Base-by-base conservation (phyloP, 75 land plant species). In the Cunninghamia lanceolata region DNA sequence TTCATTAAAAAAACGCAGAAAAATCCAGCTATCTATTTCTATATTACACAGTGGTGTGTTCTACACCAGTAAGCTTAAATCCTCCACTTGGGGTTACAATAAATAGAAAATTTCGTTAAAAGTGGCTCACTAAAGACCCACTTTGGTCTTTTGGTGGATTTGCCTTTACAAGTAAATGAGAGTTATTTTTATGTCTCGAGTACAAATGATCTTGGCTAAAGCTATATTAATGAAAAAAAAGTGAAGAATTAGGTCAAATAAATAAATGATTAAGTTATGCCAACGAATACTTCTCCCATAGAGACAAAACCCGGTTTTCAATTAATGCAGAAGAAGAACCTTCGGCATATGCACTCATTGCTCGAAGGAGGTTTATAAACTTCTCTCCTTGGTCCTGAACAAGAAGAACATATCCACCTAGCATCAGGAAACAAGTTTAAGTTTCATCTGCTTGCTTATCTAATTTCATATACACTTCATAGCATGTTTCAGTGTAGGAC, bases 351-450 rank as follows among this genome's bases (percentile, higher is more conserved):
- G 95, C 93, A 68, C 90, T 56, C 17, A 94, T 90, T 35, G 95
- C 95, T 77, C 82, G 88, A 85, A 94, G 83, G 30, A 94, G 92
- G 54, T 85, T 92, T 2, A 85, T 88, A 80, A 92, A 91, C 75
- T 92, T 94, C 84, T 94, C 92, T 39, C 95, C 93, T 83, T 92
- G 46, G 68, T 94, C 95, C 95, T 94, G 87, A 40, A 87, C 84
- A 38, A 39, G 53, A 25, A 42, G 43, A 68, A n/a, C 17, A 53
- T 25, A 52, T 28, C 40, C 13, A 47, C 11, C n/a, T 16, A 83
- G 39, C 54, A 83, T 50, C 36, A 83, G 32, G 19, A 13, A 50
- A 53, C 36, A 83, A 83, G 15, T 50, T 35, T 9, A 42, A 78
- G n/a, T 25, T 39, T 43, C 10, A 21, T 76, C 17, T 43, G 82